These are phyloP conservation scores for Pythium diclinum DNA, from an alignment of 352 stramenopile genomes.

Conservation along the genomic window DNA sequence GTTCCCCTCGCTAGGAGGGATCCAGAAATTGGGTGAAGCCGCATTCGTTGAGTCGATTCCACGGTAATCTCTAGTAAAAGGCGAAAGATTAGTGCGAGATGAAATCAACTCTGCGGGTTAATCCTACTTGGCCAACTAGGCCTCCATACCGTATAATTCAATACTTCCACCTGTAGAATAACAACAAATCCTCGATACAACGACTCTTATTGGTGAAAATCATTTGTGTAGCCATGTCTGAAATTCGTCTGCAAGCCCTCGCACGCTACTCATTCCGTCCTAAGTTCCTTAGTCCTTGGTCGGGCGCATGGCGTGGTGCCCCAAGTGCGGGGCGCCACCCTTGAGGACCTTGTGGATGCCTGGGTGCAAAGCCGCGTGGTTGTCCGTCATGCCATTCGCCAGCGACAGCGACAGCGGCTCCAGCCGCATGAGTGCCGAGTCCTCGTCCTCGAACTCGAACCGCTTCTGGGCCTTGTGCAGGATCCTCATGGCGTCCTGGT, in stretches of 20 bases:
- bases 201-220: neutral
- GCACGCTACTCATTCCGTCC: too few species aligned
- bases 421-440: constrained; percentile 46
- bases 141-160: neutral
- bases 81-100: constrained; percentile 84
- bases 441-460: constrained; percentile 50
- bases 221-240: neutral
- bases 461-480: constrained; percentile 60
- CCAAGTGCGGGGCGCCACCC: neutral
- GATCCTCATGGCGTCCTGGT: constrained; percentile 48
- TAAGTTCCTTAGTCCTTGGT: neutral
- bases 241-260: neutral
- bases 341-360: constrained; percentile 10
- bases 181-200: neutral
- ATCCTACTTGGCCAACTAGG: neutral
- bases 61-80: constrained; percentile 95
- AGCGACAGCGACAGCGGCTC: constrained; percentile 37
- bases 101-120: constrained; percentile 39
- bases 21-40: constrained; percentile 79
- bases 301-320: neutral
- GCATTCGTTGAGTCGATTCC: constrained; percentile 74
- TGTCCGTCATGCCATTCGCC: constrained; percentile 7
- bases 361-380: constrained; percentile 6
- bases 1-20: constrained; percentile 1
- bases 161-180: neutral